Conservation (phyloP, 495 filamentous ascomycete genomes). For the Aspergillus diversus region DNA sequence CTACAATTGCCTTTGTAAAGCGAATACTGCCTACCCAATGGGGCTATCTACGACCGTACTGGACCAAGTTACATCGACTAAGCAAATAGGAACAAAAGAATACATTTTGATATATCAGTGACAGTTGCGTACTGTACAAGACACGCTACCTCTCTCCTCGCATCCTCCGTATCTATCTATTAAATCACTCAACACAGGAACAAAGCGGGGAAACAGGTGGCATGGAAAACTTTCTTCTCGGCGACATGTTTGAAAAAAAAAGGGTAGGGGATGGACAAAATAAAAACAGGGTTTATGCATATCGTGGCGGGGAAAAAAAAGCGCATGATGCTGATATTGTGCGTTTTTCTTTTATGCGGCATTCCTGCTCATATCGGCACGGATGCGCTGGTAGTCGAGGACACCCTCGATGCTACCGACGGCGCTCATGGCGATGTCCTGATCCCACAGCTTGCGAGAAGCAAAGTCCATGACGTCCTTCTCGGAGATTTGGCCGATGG, state of each 20-base stretch:
- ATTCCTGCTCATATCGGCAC: constrained; percentile 90
- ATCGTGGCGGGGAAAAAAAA: background rate
- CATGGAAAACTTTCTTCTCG: constrained; percentile 19
- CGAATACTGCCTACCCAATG: background rate
- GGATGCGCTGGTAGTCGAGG: constrained; percentile 86
- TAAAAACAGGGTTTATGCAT: constrained; percentile 10
- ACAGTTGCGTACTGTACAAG: constrained; percentile 41
- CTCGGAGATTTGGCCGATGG: constrained; percentile 84
- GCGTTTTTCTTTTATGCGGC: constrained; percentile 21
- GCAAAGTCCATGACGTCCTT: constrained; percentile 98
- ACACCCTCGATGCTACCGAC: constrained; percentile 90
- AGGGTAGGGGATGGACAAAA: constrained; percentile 8
- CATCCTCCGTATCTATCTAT: constrained; percentile 34
- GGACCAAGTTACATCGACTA: too few species aligned
- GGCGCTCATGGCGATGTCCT: constrained; percentile 90
- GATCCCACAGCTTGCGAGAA: constrained; percentile 89
- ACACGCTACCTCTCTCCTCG: constrained; percentile 32
- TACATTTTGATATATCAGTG: constrained; percentile 37
- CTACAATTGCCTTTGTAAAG: background rate
- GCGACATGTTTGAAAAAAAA: background rate
- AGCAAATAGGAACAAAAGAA: constrained; percentile 15
- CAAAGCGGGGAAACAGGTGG: constrained; percentile 14
- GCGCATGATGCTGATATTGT: background rate
- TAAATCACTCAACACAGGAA: constrained; percentile 28
- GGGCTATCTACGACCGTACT: too few species aligned